Percentiles rank a stretch among this genome's conserved stretches.
phyloP scores from a whole-genome alignment of 208 protist species.

The Tritrichomonas foetus region DNA sequence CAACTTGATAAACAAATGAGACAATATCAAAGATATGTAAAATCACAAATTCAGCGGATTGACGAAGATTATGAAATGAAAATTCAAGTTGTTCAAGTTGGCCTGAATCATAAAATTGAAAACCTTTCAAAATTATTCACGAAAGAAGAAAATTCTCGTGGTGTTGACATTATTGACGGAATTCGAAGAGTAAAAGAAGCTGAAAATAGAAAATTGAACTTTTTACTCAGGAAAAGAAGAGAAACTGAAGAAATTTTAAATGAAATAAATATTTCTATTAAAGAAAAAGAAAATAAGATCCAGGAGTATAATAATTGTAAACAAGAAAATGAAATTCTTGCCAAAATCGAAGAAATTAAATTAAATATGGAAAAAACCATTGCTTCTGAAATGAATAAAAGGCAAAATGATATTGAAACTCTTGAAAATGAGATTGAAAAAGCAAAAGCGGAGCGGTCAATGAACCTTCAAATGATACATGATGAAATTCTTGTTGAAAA shows the following conservation, averaged over 20 bases:
- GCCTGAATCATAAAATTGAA: neutral
- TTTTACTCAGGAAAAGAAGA: neutral
- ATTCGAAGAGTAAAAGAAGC: neutral
- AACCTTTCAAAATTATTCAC: neutral
- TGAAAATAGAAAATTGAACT: neutral
- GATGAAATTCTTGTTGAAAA: neutral
- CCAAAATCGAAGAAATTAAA: neutral
- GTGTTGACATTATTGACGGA: neutral
- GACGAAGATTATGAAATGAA: neutral
- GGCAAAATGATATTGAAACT: neutral
- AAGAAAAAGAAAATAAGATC: conserved; percentile 12
- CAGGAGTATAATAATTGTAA: neutral
- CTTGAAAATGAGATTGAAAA: neutral
- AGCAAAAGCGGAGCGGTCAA: neutral
- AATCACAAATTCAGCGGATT: neutral
- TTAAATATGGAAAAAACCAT: neutral
- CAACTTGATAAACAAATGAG: neutral
- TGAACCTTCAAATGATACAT: neutral
- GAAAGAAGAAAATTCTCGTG: neutral
- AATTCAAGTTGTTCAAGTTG: neutral
- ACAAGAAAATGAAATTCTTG: neutral
- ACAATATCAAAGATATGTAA: neutral
- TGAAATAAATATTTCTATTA: neutral
- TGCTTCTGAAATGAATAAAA: too few species aligned
- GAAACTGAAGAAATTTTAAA: neutral